phyloP scores from a whole-genome alignment of 257 asterid species.

The Scutellaria minor region DNA sequence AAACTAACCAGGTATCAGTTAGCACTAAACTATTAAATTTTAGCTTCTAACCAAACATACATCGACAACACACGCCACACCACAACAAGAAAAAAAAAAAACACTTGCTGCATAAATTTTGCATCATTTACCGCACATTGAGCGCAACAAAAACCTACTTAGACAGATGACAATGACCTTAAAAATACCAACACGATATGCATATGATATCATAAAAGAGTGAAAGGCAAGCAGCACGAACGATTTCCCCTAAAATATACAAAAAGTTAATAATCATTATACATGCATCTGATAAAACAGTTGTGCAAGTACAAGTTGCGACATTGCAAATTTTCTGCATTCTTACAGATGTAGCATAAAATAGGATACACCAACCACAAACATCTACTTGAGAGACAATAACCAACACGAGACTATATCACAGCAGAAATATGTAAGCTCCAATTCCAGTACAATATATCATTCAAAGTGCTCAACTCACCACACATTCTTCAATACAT shows the following conservation, averaged over 20 bases:
- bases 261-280: not conserved
- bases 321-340: not conserved
- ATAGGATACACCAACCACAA: conserved; percentile 8
- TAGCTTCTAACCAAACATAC: conserved; percentile 2
- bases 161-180: not conserved
- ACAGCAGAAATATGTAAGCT: not conserved
- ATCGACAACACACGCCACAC: not conserved
- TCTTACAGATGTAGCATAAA: conserved; percentile 1
- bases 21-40: not conserved
- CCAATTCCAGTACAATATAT: conserved; percentile 12
- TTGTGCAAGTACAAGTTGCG: not conserved
- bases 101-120: not conserved
- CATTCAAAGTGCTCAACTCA: conserved; percentile 42
- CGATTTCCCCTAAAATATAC: not conserved
- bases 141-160: not conserved
- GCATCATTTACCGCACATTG: not conserved
- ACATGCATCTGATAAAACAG: not conserved
- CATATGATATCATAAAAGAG: not conserved
- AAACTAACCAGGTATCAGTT: not conserved
- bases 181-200: not conserved
- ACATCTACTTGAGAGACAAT: conserved; percentile 11
- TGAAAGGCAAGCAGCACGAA: not conserved
- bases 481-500: conserved; percentile 83
- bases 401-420: not conserved
- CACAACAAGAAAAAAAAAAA: not conserved